These are phyloP conservation scores for Cladosporium oxysporum DNA, from an alignment of 2,329 filamentous ascomycete genomes.

Conservation along the genomic window DNA sequence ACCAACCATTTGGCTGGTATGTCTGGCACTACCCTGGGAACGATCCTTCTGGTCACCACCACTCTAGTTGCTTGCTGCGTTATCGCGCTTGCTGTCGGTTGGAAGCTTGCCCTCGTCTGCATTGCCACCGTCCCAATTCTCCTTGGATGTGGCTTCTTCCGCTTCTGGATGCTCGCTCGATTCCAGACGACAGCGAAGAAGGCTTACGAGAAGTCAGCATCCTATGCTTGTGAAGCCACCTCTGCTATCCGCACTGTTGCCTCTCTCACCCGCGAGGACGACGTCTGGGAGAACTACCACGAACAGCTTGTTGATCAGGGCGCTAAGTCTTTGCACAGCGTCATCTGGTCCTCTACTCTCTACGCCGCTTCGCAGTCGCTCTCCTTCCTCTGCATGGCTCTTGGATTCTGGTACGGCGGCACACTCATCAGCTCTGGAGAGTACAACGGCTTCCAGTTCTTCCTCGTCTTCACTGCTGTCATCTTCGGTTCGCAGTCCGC, in stretches of 20 bases:
- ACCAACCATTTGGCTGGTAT: slow-evolving; percentile 87
- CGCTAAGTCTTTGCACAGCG: slow-evolving; percentile 67
- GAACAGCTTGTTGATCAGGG: slow-evolving; percentile 66
- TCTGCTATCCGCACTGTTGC: slow-evolving; percentile 93
- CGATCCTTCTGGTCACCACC: slow-evolving; percentile 75
- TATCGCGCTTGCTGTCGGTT: slow-evolving; percentile 73
- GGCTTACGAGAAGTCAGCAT: slow-evolving; percentile 78
- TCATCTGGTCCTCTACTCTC: slow-evolving; percentile 73
- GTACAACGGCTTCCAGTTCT: slow-evolving; percentile 83
- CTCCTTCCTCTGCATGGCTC: slow-evolving; percentile 78
- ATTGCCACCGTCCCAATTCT: slow-evolving; percentile 76
- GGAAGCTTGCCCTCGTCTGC: slow-evolving; percentile 85
- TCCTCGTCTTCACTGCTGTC: slow-evolving; percentile 82
- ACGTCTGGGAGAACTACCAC: slow-evolving; percentile 75
- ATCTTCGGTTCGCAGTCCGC: slow-evolving; percentile 93
- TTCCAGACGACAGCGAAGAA: slow-evolving; percentile 78
- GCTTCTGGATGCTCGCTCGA: slow-evolving; percentile 79
- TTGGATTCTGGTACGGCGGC: slow-evolving; percentile 93
- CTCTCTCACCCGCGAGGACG: slow-evolving; percentile 80
- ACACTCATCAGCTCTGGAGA: slow-evolving; percentile 70
- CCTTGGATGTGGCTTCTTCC: slow-evolving; percentile 78
- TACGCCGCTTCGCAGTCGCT: slow-evolving; percentile 85
- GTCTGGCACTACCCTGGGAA: slow-evolving; percentile 83
- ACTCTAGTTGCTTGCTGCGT: slow-evolving; percentile 75
- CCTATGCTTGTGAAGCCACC: slow-evolving; percentile 89